These are phyloP conservation scores for Eimeria falciformis DNA, from an alignment of 169 alveolate genomes.

Conservation along the genomic window DNA sequence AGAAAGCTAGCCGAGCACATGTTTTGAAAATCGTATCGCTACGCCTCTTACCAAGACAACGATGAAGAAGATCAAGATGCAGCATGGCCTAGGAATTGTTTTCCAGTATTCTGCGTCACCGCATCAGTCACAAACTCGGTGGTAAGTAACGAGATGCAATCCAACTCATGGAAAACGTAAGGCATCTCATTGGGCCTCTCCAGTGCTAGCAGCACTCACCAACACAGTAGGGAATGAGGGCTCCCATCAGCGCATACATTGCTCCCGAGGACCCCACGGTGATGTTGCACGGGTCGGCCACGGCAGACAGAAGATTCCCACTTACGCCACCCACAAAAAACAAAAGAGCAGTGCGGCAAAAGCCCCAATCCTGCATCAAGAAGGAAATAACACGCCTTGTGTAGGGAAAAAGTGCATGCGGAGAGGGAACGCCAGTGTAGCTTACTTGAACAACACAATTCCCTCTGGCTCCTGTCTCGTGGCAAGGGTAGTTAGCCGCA, in stretches of 20 bases:
- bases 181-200: neutral
- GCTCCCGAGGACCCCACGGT: conserved; percentile 95
- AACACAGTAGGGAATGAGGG: conserved; percentile 89
- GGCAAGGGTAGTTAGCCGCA: no score
- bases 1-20: no score
- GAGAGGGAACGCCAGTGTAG: neutral
- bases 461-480: neutral
- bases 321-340: conserved; percentile 88
- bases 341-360: conserved; percentile 85
- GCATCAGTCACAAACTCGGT: neutral
- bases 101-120: conserved; percentile 88
- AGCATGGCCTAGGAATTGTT: conserved; percentile 89
- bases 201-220: conserved; percentile 72
- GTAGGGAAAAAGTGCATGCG: neutral
- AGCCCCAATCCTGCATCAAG: conserved; percentile 93
- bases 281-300: conserved; percentile 90
- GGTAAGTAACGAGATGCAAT: neutral
- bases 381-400: no score
- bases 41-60: conserved; percentile 77
- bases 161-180: no score
- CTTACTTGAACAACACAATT: neutral
- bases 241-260: conserved; percentile 91
- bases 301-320: conserved; percentile 90
- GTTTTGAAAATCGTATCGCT: neutral
- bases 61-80: conserved; percentile 83